Evolutionary conservation across 768 basidiomycete genomes (phyloP).

Genomic region (Hebeloma cylindrosporum): DNA sequence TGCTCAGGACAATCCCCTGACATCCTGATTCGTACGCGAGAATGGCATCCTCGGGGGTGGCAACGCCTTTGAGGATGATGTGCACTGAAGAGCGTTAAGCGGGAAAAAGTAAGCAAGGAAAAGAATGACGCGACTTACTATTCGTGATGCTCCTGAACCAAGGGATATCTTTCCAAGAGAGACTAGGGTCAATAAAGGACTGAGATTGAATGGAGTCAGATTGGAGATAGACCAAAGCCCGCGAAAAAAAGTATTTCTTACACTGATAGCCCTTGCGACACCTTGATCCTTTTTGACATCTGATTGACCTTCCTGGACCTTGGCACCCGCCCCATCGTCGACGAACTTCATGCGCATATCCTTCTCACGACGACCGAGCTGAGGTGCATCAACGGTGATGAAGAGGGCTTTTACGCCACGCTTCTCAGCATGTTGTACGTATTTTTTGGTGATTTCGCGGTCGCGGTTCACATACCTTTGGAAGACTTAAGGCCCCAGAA

Average conservation of each 20-base stretch:
- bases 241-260: slow-evolving; percentile 31
- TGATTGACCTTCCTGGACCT: slow-evolving; percentile 45
- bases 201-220: slow-evolving; percentile 26
- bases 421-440: slow-evolving; percentile 87
- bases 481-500: not conserved
- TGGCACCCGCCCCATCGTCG: slow-evolving; percentile 60
- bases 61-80: slow-evolving; percentile 22
- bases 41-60: slow-evolving; percentile 23
- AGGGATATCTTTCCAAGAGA: slow-evolving; percentile 80
- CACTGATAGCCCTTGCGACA: slow-evolving; percentile 91
- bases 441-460: slow-evolving; percentile 76
- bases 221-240: not conserved
- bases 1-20: slow-evolving; percentile 23
- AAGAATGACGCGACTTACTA: slow-evolving; percentile 47
- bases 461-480: slow-evolving; percentile 89
- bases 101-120: not conserved
- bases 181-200: slow-evolving; percentile 91
- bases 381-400: slow-evolving; percentile 97
- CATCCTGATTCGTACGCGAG: slow-evolving; percentile 21
- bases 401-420: slow-evolving; percentile 93
- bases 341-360: slow-evolving; percentile 98
- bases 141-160: slow-evolving; percentile 81
- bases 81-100: slow-evolving; percentile 11
- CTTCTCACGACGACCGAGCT: slow-evolving; percentile 93
- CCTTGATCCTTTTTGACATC: slow-evolving; percentile 84